Evolutionary conservation across 2,329 filamentous ascomycete species (phyloP), one percentile per base, ranked within the genome.

Genomic region (Cytospora chrysosperma): DNA sequence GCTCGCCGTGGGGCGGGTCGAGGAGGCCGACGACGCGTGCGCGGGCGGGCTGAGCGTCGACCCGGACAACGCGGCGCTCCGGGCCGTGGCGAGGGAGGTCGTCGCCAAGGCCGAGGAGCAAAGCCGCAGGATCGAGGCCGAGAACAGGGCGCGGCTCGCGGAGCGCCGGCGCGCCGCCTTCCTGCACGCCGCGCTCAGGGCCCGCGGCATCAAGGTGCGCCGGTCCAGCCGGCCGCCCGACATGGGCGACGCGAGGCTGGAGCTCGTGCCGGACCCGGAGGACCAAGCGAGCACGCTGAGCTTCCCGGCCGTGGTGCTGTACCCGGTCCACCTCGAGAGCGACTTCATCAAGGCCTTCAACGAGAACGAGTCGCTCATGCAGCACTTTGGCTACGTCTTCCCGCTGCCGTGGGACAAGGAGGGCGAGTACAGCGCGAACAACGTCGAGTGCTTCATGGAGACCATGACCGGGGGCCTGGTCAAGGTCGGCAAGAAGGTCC

Each of bases 281-380:
- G 90, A 95, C 68, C 6, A 82, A 82, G n/a, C n/a, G 27, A 93
- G 89, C 68, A 81, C 82, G 0, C 81, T 99, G 1, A 81, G 81
- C 3, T 91, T 97, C 71, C 95, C 95, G 0, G 83, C 89, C 0
- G 82, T 98, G 65, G 78, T 99, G 61, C 81, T 99, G 62, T 99
- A 99, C 75, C 94, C 95, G 6, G 79, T 89, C 67, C 83, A 92
- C 66, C 82, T 89, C 54, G 88, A 98, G 79, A 90, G 87, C 1
- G 95, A 99, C 75, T 95, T 99, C 70, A 85, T 99, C 76, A 97
- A 96, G 79, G 85, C 86, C 0, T 95, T 97, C 70, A 82, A 83
- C 59, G 95, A 98, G 80, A 86, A 83, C 65, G 88, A 95, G 69
- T 84, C 83, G 19, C 80, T 97, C 30, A 82, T 82, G 9, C 88